A percentile compares a stretch with the other conserved stretches of the same genome.
Evolutionary conservation across 2,329 filamentous ascomycete genomes (phyloP).

Genomic region (Chrysoporthe austroafricana): DNA sequence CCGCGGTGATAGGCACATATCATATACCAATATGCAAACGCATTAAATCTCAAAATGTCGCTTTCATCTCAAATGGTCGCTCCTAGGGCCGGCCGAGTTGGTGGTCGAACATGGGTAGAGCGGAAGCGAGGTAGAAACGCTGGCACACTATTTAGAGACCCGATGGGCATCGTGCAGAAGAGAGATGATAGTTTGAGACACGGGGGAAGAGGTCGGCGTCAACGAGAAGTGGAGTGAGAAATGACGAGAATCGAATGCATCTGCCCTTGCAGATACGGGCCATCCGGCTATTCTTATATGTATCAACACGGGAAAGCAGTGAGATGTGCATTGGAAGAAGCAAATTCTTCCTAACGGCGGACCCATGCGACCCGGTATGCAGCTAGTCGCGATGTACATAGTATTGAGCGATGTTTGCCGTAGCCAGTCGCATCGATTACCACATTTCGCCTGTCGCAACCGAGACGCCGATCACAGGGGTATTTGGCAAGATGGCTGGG

Average conservation of each 20-base stretch:
- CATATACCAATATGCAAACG: background rate
- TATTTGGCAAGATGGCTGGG: background rate
- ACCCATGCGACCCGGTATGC: background rate
- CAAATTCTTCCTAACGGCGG: background rate
- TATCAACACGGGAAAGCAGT: constrained; percentile 15
- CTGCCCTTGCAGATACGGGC: constrained; percentile 21
- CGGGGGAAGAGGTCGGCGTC: background rate
- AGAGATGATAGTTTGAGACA: constrained; percentile 20
- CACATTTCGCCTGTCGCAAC: background rate
- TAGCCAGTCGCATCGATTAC: constrained; percentile 2
- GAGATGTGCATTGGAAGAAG: constrained; percentile 9
- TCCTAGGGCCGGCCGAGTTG: constrained; percentile 8
- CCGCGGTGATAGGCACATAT: background rate
- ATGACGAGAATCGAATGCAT: constrained; percentile 16
- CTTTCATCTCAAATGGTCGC: background rate
- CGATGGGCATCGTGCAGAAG: constrained; percentile 12
- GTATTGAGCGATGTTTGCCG: background rate
- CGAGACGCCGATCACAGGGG: constrained; percentile 11
- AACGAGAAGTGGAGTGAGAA: constrained; percentile 14
- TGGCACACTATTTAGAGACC: background rate
- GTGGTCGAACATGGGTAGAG: constrained; percentile 11
- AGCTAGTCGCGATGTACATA: background rate
- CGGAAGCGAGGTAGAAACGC: constrained; percentile 18
- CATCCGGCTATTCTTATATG: constrained; percentile 13
- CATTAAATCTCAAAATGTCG: background rate